phyloP scores from a whole-genome alignment of 2,329 filamentous ascomycete genomes.

The Davidsoniella eucalypti region DNA sequence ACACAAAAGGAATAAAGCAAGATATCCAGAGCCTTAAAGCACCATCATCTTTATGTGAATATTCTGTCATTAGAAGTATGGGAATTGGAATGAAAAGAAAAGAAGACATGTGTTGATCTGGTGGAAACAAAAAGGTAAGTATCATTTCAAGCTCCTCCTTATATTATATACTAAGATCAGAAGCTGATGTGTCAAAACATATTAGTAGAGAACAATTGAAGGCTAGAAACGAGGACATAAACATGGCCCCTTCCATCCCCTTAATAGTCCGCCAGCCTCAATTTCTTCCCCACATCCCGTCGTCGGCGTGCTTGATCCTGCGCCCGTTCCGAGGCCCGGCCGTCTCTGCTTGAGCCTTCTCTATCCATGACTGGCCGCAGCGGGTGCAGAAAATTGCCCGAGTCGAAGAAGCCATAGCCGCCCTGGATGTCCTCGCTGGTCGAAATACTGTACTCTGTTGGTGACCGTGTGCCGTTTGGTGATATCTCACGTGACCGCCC shows the following conservation, averaged over 20 bases:
- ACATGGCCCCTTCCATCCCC: not conserved
- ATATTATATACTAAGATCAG: too few species aligned
- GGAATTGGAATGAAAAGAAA: not conserved
- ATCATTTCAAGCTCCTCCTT: too few species aligned
- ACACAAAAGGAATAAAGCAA: not conserved
- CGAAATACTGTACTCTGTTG: slow-evolving; percentile 48
- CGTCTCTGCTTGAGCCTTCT: slow-evolving; percentile 35
- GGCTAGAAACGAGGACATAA: not conserved
- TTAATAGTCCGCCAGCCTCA: slow-evolving; percentile 54
- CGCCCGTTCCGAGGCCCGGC: slow-evolving; percentile 41
- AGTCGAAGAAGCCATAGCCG: slow-evolving; percentile 94
- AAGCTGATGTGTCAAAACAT: not conserved
- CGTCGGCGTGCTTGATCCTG: slow-evolving; percentile 38
- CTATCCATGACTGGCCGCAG: slow-evolving; percentile 41
- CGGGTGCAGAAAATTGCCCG: slow-evolving; percentile 81
- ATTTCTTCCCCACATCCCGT: slow-evolving; percentile 57
- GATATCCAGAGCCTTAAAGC: too few species aligned
- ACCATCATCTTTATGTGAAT: too few species aligned
- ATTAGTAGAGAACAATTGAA: too few species aligned
- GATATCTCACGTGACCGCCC: slow-evolving; percentile 28
- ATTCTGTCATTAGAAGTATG: not conserved
- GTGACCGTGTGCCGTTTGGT: slow-evolving; percentile 36
- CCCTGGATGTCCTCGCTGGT: slow-evolving; percentile 76
- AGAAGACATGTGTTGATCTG: not conserved
- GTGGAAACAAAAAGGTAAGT: too few species aligned